Evolutionary conservation across 345 rosid species (phyloP), one percentile per base, ranked within the genome.

Genomic region (Acer yangbiense): DNA sequence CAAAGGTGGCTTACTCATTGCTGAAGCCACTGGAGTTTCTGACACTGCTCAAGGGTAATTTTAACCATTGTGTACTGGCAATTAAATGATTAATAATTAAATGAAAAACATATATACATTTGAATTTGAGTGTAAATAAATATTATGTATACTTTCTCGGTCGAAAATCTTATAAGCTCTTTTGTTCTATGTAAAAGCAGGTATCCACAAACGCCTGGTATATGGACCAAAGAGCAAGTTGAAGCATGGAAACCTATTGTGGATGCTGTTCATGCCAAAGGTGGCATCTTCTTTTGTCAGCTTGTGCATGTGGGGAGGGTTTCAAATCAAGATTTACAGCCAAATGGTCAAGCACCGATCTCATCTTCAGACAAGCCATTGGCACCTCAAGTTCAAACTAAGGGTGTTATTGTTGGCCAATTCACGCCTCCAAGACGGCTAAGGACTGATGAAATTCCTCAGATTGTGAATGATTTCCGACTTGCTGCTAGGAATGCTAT

Each of bases 401-500:
- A 75, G 57, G 95, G 92, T 46, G 9, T 81, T 50, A 86, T 74
- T 60, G 72, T 77, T 74, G 85, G 78, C 8, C 2, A 66, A 63
- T 91, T 86, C 82, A 63, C 91, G 0, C 80, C 92, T 71, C 93
- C 98, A 0, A 82, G 93, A 76, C 84, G 86, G 17, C 76, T 93
- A 35, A 76, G 80, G 52, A 84, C 91, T 0, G 91, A 89, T 44
- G 94, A 93, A 83, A 91, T 93, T 73, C 94, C 98, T 20, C 69
- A 79, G 70, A 79, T 89, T 76, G 88, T 93, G 80, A 82, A 90
- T 68, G 91, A 93, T 69, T 93, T 87, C 67, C 88, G 91, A 69
- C 78, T 88, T 78, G 95, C 97, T 65, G 94, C 97, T 39, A 84
- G 90, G 82, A 93, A 93, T 71, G 97, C 95, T 4, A 86, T 87